Base-by-base conservation (phyloP, 371 early-diverging fungal species). In the Mucor irregularis region DNA sequence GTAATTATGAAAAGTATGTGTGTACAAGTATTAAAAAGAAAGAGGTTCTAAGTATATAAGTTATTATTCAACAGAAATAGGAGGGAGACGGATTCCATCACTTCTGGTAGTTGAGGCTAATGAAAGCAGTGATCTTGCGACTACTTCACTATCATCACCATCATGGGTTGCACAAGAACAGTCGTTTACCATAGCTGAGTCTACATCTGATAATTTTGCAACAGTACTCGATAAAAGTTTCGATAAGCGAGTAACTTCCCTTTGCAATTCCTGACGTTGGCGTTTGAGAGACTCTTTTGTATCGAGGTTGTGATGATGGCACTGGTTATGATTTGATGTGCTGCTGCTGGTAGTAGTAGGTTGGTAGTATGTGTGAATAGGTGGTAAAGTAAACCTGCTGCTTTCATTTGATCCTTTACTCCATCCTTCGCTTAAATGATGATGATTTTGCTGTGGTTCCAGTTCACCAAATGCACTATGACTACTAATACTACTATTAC, bases 181-280 rank as follows among this genome's bases (percentile, higher is more conserved):
- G n/a, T 34, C 48, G 10, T 40, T 37, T 5, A 49, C 43, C 43
- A 74, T 58, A 5, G 74, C 70, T 26, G 78, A 69, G 58, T 86
- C 84, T 28, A 86, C 53, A 14, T 75, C 75, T 43, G 67, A 70
- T 28, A 86, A 64, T 19, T 77, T 77, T 8, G 80, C 71, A 3
- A 80, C 74, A 1, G 84, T 81, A 30, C 73, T 66, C 6, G 76
- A 76, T 10, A 86, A 61, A 2, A 86, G 62, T 40, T 74, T 66
- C 13, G 74, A 75, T 28, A 86, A 50, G 24, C 83, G 78, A 10
- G 76, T 64, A 6, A 86, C 81, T 50, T 86, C 81, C 9, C 74
- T 69, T 52, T 86, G 81, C n/a, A 86, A 64, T 22, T 78, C 74
- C 24, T 81, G 72, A 5, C 85, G 75, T 25, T 83, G 78, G 28